Percentiles rank a stretch among this genome's conserved stretches.
Conservation (phyloP, 2,329 filamentous ascomycete genomes). For the Penicillium janthinellum region DNA sequence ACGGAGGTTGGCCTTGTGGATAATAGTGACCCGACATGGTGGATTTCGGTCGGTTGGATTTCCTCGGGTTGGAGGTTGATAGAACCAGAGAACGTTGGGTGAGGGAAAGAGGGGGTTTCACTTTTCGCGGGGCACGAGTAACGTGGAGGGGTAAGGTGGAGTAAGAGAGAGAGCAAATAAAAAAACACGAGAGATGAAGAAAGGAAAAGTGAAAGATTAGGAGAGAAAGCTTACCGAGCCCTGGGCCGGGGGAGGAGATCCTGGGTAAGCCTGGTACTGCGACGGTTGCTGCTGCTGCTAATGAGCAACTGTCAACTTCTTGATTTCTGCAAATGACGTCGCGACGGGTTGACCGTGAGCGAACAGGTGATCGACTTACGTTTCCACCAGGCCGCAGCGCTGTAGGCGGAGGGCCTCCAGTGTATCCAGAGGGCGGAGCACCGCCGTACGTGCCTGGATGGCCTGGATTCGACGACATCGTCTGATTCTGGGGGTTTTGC, state of each 20-base stretch:
- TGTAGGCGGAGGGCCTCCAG: conserved; percentile 37
- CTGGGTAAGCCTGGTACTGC: conserved; percentile 59
- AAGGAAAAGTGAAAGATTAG: conserved; percentile 4
- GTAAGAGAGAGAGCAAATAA: not conserved
- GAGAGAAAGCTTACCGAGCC: conserved; percentile 39
- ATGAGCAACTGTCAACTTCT: conserved; percentile 12
- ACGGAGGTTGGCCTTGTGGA: conserved; percentile 39
- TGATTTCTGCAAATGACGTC: conserved; percentile 26
- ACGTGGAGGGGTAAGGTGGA: conserved; percentile 11
- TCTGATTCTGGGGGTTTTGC: conserved; percentile 20
- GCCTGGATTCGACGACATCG: conserved; percentile 21
- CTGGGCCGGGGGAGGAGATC: conserved; percentile 38
- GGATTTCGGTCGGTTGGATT: conserved; percentile 11
- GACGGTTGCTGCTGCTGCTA: conserved; percentile 16
- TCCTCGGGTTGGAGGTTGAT: not conserved
- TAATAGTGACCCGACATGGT: conserved; percentile 43
- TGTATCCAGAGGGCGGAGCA: conserved; percentile 41
- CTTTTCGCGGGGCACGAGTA: not conserved
- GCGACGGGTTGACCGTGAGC: not conserved
- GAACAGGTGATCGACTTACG: conserved; percentile 49
- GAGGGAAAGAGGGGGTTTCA: not conserved
- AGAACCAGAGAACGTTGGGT: conserved; percentile 1
- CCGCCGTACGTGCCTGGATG: conserved; percentile 35
- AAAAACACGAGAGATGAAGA: not conserved
- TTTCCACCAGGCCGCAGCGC: conserved; percentile 48